Percentiles rank a stretch among this genome's conserved stretches.
Evolutionary conservation across 768 basidiomycete genomes (phyloP).

Genomic region (Sporobolomyces phaffii): DNA sequence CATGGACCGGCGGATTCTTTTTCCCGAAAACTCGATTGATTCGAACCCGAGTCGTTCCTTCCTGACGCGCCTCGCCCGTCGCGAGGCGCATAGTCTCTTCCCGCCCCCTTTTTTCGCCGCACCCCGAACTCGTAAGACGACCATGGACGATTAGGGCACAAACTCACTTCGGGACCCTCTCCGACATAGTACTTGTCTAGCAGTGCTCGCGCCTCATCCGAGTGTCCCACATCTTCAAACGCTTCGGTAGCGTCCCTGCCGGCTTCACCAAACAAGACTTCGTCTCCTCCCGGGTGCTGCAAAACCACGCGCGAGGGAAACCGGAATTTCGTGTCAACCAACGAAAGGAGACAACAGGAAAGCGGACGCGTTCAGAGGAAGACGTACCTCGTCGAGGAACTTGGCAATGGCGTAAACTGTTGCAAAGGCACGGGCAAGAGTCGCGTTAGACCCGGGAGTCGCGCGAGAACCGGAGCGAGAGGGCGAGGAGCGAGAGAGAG

Average conservation of each 20-base stretch:
- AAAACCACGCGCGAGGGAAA: background rate
- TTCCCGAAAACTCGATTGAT: too few relatives aligned
- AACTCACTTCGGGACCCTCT: conserved; percentile 60
- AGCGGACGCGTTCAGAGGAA: too few relatives aligned
- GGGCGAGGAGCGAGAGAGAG: too few relatives aligned
- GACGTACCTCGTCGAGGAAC: conserved; percentile 67
- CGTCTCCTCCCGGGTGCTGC: conserved; percentile 95
- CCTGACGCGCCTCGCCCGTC: too few relatives aligned
- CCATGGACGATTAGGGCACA: too few relatives aligned
- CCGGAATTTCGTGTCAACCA: background rate
- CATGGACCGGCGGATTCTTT: too few relatives aligned
- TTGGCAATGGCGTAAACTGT: conserved; percentile 87
- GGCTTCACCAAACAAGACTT: conserved; percentile 88
- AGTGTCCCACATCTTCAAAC: conserved; percentile 99
- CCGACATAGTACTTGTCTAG: conserved; percentile 74
- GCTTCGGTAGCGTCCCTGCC: conserved; percentile 95
- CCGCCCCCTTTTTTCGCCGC: too few relatives aligned
- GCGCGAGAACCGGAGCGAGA: background rate
- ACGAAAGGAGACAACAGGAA: background rate
- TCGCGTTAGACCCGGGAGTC: background rate
- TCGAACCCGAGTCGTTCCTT: too few relatives aligned
- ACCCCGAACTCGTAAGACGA: too few relatives aligned
- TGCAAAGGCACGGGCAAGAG: conserved; percentile 33
- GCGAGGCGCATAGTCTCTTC: too few relatives aligned
- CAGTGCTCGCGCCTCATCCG: conserved; percentile 87